Conservation (phyloP, 2,329 filamentous ascomycete species). For the Didymella pomorum region DNA sequence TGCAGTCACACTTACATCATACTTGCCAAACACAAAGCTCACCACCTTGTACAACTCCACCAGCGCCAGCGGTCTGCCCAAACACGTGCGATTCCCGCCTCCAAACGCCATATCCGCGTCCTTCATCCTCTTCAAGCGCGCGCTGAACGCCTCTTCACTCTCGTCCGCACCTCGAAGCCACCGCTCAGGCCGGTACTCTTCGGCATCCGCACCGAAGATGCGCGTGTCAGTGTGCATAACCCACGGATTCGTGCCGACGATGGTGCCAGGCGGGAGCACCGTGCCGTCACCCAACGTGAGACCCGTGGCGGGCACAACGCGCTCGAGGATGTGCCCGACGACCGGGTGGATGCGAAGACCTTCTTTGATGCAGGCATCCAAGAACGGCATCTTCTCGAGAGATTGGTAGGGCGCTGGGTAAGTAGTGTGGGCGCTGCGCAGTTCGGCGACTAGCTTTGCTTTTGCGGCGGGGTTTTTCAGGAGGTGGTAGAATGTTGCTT, state of each 20-base stretch:
- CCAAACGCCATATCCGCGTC: conserved; percentile 45
- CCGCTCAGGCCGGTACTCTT: conserved; percentile 40
- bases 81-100: conserved; percentile 40
- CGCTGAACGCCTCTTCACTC: conserved; percentile 25
- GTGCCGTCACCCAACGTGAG: conserved; percentile 33
- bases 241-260: conserved; percentile 47
- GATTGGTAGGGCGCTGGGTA: conserved; percentile 29
- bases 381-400: conserved; percentile 50
- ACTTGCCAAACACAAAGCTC: conserved; percentile 57
- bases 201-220: conserved; percentile 31
- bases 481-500: conserved; percentile 39
- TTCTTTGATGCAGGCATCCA: conserved; percentile 59
- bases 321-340: conserved; percentile 43
- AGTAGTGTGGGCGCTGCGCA: conserved; percentile 29
- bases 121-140: conserved; percentile 44
- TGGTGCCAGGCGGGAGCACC: conserved; percentile 40
- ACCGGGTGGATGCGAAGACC: conserved; percentile 56
- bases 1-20: conserved; percentile 48
- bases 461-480: conserved; percentile 33
- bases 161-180: conserved; percentile 44
- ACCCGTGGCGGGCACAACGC: conserved; percentile 38
- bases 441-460: conserved; percentile 34
- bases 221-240: conserved; percentile 32
- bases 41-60: conserved; percentile 59
- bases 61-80: conserved; percentile 40